These are phyloP conservation scores for Fusarium papillatum DNA, from an alignment of 2,329 filamentous ascomycete genomes.

Conservation along the genomic window DNA sequence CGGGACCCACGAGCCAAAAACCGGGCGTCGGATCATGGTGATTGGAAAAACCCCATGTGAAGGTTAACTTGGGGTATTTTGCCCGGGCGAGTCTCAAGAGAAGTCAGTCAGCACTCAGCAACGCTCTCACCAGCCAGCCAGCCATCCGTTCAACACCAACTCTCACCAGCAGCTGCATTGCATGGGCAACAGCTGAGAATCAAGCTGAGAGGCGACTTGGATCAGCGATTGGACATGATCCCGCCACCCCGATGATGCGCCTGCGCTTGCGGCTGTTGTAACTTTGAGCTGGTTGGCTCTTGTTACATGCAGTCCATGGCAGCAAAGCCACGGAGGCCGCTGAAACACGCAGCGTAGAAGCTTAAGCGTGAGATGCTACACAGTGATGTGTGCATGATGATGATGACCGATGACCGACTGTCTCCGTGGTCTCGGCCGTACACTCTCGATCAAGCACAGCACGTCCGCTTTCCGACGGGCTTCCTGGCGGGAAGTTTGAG, in stretches of 20 bases:
- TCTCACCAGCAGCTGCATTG: background rate
- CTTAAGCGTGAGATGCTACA: slow-evolving; percentile 11
- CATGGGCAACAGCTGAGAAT: slow-evolving; percentile 10
- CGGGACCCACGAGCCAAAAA: background rate
- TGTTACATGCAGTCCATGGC: background rate
- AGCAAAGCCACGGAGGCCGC: background rate
- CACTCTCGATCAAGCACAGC: slow-evolving; percentile 3
- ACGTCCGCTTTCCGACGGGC: background rate
- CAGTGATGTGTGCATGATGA: slow-evolving; percentile 26
- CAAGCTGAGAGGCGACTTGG: background rate
- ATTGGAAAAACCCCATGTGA: slow-evolving; percentile 19
- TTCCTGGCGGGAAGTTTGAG: background rate
- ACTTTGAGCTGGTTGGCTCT: background rate
- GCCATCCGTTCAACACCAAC: slow-evolving; percentile 2
- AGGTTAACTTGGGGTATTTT: background rate
- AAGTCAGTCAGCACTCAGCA: background rate
- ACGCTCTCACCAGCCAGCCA: background rate
- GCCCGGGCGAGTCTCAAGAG: slow-evolving; percentile 1
- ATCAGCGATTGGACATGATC: background rate
- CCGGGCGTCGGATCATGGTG: background rate
- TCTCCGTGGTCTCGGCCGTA: slow-evolving; percentile 11
- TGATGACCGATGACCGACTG: background rate
- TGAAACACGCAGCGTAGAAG: slow-evolving; percentile 3
- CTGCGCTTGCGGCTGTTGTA: background rate
- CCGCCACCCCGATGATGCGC: background rate